phyloP scores from a whole-genome alignment of 768 basidiomycete species.

The Trametes meyenii region DNA sequence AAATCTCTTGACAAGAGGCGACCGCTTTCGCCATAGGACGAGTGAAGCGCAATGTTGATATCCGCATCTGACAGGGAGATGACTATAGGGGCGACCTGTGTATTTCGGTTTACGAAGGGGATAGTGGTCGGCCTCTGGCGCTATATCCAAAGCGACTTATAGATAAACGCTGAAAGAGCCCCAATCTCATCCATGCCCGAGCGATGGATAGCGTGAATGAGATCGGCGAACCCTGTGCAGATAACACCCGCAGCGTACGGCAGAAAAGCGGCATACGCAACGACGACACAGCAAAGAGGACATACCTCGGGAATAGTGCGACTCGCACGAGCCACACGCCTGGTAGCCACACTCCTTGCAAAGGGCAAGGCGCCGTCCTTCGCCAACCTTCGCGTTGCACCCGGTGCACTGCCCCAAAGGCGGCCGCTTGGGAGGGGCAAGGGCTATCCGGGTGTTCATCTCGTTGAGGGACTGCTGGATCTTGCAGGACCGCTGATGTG shows the following conservation, averaged over 20 bases:
- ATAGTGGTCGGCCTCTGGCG: background rate
- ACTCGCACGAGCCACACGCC: constrained; percentile 39
- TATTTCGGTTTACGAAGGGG: too few relatives aligned
- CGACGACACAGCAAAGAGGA: background rate
- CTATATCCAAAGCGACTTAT: too few relatives aligned
- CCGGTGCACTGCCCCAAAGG: constrained; percentile 34
- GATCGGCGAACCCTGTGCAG: constrained; percentile 2
- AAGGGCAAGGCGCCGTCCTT: constrained; percentile 18
- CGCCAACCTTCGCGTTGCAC: constrained; percentile 31
- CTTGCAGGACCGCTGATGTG: constrained; percentile 40
- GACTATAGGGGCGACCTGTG: too few relatives aligned
- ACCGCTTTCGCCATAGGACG: too few relatives aligned
- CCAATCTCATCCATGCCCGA: background rate
- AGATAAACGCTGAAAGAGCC: too few relatives aligned
- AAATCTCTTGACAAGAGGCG: too few relatives aligned
- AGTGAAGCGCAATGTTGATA: too few relatives aligned
- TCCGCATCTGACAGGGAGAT: too few relatives aligned
- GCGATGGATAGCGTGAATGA: background rate
- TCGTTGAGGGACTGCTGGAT: constrained; percentile 37
- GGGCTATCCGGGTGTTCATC: constrained; percentile 30
- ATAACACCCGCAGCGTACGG: constrained; percentile 1
- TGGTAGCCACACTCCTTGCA: constrained; percentile 41
- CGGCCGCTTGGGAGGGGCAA: constrained; percentile 30
- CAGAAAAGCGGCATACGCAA: constrained; percentile 3
- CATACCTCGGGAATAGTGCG: constrained; percentile 34